A percentile compares a stretch with the other conserved stretches of the same genome.
Evolutionary conservation across 1,139 yeast species (phyloP).

Genomic region (Candida sp.): DNA sequence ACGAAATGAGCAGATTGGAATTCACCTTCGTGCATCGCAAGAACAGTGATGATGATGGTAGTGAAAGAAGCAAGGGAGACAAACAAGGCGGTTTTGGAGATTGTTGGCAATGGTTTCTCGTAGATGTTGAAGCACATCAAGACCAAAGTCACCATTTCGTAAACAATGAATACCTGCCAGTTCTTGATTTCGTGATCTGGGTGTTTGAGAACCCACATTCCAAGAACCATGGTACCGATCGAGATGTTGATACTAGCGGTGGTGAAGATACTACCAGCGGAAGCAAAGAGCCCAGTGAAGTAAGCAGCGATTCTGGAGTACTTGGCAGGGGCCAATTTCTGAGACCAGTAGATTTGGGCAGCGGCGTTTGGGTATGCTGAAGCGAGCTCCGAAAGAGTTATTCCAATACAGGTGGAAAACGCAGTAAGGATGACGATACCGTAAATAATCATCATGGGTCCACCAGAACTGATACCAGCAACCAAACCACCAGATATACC

Average conservation of each 20-base stretch:
- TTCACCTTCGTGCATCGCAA: constrained; percentile 54
- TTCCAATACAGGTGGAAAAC: constrained; percentile 40
- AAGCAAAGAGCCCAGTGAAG: constrained; percentile 57
- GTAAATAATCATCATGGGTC: constrained; percentile 67
- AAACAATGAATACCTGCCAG: constrained; percentile 66
- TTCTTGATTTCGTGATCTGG: constrained; percentile 47
- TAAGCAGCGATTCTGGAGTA: constrained; percentile 51
- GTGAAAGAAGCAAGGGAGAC: constrained; percentile 57
- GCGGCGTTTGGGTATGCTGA: constrained; percentile 66
- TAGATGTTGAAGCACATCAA: constrained; percentile 58
- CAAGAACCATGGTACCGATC: constrained; percentile 51
- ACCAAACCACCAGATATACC: constrained; percentile 43
- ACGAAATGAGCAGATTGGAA: constrained; percentile 63
- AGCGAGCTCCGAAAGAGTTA: constrained; percentile 51
- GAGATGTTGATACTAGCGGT: constrained; percentile 63
- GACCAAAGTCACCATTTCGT: constrained; percentile 40
- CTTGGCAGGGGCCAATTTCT: constrained; percentile 54
- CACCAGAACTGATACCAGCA: constrained; percentile 68
- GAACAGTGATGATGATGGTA: constrained; percentile 58
- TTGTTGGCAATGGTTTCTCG: constrained; percentile 58
- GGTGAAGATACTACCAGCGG: constrained; percentile 63
- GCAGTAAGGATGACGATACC: constrained; percentile 66
- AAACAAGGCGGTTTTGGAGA: constrained; percentile 58
- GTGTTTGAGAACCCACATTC: constrained; percentile 54
- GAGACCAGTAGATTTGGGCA: constrained; percentile 68